Percentiles rank a stretch among this genome's conserved stretches.
phyloP scores from a whole-genome alignment of 2,329 filamentous ascomycete species.

The Stemphylium lycopersici region DNA sequence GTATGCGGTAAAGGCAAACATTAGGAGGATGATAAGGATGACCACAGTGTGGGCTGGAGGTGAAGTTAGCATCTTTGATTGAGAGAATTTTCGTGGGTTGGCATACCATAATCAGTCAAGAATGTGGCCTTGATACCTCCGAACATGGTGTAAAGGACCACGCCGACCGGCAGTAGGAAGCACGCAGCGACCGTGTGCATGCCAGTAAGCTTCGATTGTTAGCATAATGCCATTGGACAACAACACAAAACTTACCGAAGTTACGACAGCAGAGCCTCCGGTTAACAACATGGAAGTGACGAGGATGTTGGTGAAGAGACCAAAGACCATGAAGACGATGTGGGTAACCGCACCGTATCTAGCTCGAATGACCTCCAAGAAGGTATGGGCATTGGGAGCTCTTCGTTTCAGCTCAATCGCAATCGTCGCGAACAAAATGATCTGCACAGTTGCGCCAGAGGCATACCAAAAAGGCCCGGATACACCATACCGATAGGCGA shows the following conservation, averaged over 20 bases:
- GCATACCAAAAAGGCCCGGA: constrained; percentile 72
- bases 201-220: constrained; percentile 67
- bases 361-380: constrained; percentile 81
- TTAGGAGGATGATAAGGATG: constrained; percentile 81
- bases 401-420: constrained; percentile 88
- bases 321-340: constrained; percentile 80
- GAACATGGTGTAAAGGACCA: constrained; percentile 77
- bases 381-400: constrained; percentile 84
- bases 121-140: constrained; percentile 74
- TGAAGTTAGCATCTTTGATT: not conserved
- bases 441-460: constrained; percentile 58
- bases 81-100: not conserved
- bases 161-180: constrained; percentile 80
- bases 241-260: constrained; percentile 24
- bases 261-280: constrained; percentile 74
- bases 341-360: constrained; percentile 78
- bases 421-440: constrained; percentile 86
- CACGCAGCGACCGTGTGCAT: constrained; percentile 81
- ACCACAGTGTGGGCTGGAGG: constrained; percentile 75
- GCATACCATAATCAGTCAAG: constrained; percentile 72
- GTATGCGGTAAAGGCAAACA: constrained; percentile 84
- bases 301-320: constrained; percentile 79
- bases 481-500: constrained; percentile 79
- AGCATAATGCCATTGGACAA: constrained; percentile 70
- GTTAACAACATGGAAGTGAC: constrained; percentile 90